Conservation (phyloP, 1,139 yeast species). For the Geotrichum restrictum region DNA sequence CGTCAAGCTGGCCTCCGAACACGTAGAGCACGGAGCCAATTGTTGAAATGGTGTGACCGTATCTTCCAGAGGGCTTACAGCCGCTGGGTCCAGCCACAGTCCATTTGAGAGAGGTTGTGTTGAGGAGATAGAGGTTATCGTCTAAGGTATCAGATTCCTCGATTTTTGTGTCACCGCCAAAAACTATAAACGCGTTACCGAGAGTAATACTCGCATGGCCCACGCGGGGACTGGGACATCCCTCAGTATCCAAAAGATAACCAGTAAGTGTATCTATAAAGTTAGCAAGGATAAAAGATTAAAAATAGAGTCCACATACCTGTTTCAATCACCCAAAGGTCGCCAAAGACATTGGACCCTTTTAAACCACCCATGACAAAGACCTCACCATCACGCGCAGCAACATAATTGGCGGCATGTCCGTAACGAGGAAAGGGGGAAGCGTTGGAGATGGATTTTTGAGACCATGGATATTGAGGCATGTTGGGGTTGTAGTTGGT, state of each 20-base stretch:
- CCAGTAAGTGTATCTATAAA: slow-evolving; percentile 45
- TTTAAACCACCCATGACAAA: slow-evolving; percentile 93
- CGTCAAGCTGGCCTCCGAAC: slow-evolving; percentile 95
- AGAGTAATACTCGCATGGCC: slow-evolving; percentile 91
- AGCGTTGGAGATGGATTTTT: slow-evolving; percentile 3
- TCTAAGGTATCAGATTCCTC: slow-evolving; percentile 71
- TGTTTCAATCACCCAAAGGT: slow-evolving; percentile 68
- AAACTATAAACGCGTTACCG: slow-evolving; percentile 91
- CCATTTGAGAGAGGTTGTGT: slow-evolving; percentile 86
- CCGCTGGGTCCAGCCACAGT: slow-evolving; percentile 83
- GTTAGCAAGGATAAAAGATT: too few relatives aligned
- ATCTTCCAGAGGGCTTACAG: slow-evolving; percentile 83
- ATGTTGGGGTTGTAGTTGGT: slow-evolving; percentile 9
- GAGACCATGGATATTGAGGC: slow-evolving; percentile 11
- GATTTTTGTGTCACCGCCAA: slow-evolving; percentile 95
- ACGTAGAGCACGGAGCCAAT: slow-evolving; percentile 71
- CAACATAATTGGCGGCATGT: slow-evolving; percentile 75
- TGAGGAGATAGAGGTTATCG: slow-evolving; percentile 84
- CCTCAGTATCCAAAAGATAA: slow-evolving; percentile 61
- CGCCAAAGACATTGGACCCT: slow-evolving; percentile 90
- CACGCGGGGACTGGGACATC: slow-evolving; percentile 90
- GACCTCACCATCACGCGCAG: slow-evolving; percentile 72
- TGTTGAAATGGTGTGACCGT: slow-evolving; percentile 79
- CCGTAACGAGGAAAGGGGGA: slow-evolving; percentile 40
- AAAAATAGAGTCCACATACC: slow-evolving; percentile 25